These are phyloP conservation scores for Pichia kudriavzevii DNA, from an alignment of 1,139 yeast genomes.

Conservation along the genomic window DNA sequence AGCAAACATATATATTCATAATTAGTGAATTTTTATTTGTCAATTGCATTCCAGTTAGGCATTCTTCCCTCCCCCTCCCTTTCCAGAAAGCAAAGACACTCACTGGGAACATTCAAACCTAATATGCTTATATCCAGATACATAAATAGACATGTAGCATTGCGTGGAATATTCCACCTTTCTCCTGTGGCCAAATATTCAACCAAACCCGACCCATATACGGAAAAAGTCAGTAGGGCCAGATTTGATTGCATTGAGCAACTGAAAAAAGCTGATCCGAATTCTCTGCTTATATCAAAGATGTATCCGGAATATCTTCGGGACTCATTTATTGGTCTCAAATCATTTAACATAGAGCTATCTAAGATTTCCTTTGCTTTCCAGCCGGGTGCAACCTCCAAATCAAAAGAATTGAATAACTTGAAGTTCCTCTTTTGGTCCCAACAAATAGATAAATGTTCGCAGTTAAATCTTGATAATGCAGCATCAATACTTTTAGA, in stretches of 20 bases:
- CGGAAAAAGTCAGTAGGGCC: conserved; percentile 30
- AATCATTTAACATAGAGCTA: conserved; percentile 64
- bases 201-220: conserved; percentile 11
- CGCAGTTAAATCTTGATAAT: conserved; percentile 29
- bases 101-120: too few species aligned
- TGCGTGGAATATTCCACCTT: too few species aligned
- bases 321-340: conserved; percentile 58
- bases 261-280: conserved; percentile 45
- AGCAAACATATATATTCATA: too few species aligned
- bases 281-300: conserved; percentile 59
- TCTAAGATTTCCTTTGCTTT: conserved; percentile 45
- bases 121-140: too few species aligned
- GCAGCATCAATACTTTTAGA: conserved; percentile 30
- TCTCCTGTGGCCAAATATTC: too few species aligned
- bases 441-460: conserved; percentile 40
- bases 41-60: too few species aligned
- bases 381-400: conserved; percentile 17
- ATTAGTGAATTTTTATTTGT: too few species aligned
- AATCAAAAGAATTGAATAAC: conserved; percentile 35
- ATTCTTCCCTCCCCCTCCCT: too few species aligned
- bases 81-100: too few species aligned
- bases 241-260: conserved; percentile 36
- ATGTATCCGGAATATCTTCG: conserved; percentile 63
- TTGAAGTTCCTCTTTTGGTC: conserved; percentile 59
- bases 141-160: too few species aligned